Base-by-base conservation (phyloP, 2,329 filamentous ascomycete species). In the Calonectria naviculata region DNA sequence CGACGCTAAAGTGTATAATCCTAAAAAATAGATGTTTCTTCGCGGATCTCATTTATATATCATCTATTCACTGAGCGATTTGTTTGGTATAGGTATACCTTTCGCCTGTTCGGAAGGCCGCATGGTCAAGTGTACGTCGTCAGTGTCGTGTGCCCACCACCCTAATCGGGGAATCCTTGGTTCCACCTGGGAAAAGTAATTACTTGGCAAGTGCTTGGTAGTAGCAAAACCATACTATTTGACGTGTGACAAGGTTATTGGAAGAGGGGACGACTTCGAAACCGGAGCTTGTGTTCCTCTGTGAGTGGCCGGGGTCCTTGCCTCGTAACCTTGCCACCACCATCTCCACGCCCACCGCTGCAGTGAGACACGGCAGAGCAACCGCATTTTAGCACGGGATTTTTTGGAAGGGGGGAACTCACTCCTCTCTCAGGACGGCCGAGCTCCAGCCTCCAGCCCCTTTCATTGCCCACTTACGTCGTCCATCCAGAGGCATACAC, bases 171-270 rank as follows among this genome's bases (percentile, higher is more conserved):
- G 15, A 24, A 8, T n/a, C 36, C 36, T 28, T 24, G 15, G 56
- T 31, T 61, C 56, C 56, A 44, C 56, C 7, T 41, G 56, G 56
- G 36, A 29, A 31, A 61, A 61, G 38, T 13, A 61, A 58, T 38
- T 26, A 58, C 52, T 38, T 21, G n/a, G 34, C 34, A 12, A 36
- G n/a, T 24, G 10, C 42, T 46, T 58, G 52, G 52, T 34, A 58
- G 31, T 36, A 15, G n/a, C 31, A 17, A 58, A 58, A 58, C 52
- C 28, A 28, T 19, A 26, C 29, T 36, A 26, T 44, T 46, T 36
- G 52, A 58, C 64, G 64, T 66, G 64, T 29, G 64, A 58, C n/a
- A 38, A 66, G 38, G 13, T 21, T 60, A 66, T 66, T 66, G 64
- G 64, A 56, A 66, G 38, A 44, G 38, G 34, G 24, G 56, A 61